A percentile compares a stretch with the other conserved stretches of the same genome.
Conservation (phyloP, 768 basidiomycete species). For the Phanerodontia chrysosporium region DNA sequence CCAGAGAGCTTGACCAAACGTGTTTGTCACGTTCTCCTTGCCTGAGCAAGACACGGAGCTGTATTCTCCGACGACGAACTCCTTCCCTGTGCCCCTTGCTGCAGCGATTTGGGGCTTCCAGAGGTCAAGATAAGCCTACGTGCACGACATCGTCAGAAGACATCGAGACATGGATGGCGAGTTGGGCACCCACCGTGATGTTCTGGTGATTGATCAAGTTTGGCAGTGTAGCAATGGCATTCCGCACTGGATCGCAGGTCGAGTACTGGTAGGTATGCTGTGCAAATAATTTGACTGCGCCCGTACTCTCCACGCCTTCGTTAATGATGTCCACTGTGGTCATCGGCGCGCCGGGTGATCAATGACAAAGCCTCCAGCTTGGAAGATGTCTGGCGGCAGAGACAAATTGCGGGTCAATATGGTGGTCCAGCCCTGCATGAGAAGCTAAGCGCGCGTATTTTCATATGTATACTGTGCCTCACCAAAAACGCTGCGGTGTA, state of each 20-base stretch:
- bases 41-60: slow-evolving; percentile 29
- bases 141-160: background rate
- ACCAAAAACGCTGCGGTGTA: slow-evolving; percentile 24
- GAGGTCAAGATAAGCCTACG: slow-evolving; percentile 28
- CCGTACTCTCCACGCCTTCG: slow-evolving; percentile 22
- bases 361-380: slow-evolving; percentile 21
- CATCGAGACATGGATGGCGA: background rate
- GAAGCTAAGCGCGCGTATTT: background rate
- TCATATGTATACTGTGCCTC: background rate
- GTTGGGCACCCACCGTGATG: slow-evolving; percentile 29
- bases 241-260: slow-evolving; percentile 28
- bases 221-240: slow-evolving; percentile 28
- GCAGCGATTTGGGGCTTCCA: slow-evolving; percentile 31
- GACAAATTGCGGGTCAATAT: slow-evolving; percentile 17
- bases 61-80: slow-evolving; percentile 28
- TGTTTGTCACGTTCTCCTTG: slow-evolving; percentile 31
- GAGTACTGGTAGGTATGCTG: slow-evolving; percentile 34
- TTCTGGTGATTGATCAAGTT: slow-evolving; percentile 30
- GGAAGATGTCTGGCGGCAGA: slow-evolving; percentile 17
- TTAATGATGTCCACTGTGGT: slow-evolving; percentile 24
- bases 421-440: slow-evolving; percentile 22
- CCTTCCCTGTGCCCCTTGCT: slow-evolving; percentile 19
- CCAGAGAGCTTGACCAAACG: slow-evolving; percentile 31
- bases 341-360: slow-evolving; percentile 24
- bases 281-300: slow-evolving; percentile 24